phyloP scores from a whole-genome alignment of 2,329 filamentous ascomycete genomes.

The Macroventuria anomochaeta region DNA sequence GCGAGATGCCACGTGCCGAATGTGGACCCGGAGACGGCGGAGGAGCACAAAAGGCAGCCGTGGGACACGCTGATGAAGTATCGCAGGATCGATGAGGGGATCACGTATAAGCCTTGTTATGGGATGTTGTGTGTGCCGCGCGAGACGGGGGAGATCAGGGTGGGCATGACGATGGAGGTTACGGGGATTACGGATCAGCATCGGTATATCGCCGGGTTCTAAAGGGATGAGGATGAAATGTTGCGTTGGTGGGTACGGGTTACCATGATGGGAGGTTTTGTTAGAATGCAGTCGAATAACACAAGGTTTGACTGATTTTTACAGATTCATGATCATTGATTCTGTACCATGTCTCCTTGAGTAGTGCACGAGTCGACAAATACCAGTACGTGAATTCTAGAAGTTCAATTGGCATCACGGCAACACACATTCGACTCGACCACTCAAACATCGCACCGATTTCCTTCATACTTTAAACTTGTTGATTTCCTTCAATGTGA shows the following conservation, averaged over 20 bases:
- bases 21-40: conserved; percentile 67
- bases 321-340: no score
- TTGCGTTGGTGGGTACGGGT: no score
- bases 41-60: conserved; percentile 64
- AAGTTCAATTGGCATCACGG: no score
- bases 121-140: conserved; percentile 69
- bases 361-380: no score
- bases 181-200: conserved; percentile 64
- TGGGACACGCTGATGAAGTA: conserved; percentile 69
- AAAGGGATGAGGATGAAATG: neutral
- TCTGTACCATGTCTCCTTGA: no score
- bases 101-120: conserved; percentile 70
- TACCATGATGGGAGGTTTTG: no score
- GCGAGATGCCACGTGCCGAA: conserved; percentile 69
- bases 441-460: no score
- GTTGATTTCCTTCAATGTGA: neutral
- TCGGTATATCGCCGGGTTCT: conserved; percentile 56
- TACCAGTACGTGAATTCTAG: no score
- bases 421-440: no score
- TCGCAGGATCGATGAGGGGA: conserved; percentile 64
- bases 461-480: no score
- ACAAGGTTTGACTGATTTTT: no score
- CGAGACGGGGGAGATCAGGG: conserved; percentile 62
- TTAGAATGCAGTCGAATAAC: no score
- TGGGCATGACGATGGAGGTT: conserved; percentile 67